Percentiles rank a stretch among this genome's conserved stretches.
phyloP scores from a whole-genome alignment of 2,329 filamentous ascomycete species.

The Penicillium capsulatum region DNA sequence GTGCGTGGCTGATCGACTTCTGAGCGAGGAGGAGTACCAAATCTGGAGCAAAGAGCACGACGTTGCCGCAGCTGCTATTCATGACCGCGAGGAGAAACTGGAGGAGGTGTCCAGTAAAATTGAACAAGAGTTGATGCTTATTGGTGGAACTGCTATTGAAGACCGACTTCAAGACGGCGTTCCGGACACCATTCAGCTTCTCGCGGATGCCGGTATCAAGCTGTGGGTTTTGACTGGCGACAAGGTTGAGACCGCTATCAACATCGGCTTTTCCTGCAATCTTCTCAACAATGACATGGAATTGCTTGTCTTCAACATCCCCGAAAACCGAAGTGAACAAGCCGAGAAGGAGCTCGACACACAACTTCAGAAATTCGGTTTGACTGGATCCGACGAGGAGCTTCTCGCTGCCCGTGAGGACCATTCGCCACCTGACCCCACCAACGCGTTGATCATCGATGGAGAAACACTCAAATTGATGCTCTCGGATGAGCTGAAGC shows the following conservation, averaged over 20 bases:
- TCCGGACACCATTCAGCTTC: conserved; percentile 86
- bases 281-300: conserved; percentile 98
- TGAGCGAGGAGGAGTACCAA: conserved; percentile 78
- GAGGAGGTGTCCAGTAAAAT: conserved; percentile 86
- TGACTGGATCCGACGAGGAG: conserved; percentile 83
- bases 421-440: conserved; percentile 80
- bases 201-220: conserved; percentile 93
- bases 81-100: conserved; percentile 85
- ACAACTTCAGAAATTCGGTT: conserved; percentile 66
- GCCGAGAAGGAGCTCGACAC: conserved; percentile 71
- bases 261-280: conserved; percentile 99
- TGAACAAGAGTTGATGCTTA: conserved; percentile 78
- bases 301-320: conserved; percentile 79
- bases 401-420: conserved; percentile 72
- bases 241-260: conserved; percentile 99
- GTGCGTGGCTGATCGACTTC: conserved; percentile 80
- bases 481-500: conserved; percentile 73
- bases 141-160: conserved; percentile 95
- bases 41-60: conserved; percentile 85
- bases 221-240: conserved; percentile 97
- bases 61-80: conserved; percentile 74
- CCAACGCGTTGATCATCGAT: conserved; percentile 90
- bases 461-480: conserved; percentile 89
- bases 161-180: conserved; percentile 96
- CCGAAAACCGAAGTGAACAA: conserved; percentile 64